phyloP scores from a whole-genome alignment of 495 filamentous ascomycete genomes.

The Talaromyces borbonicus region DNA sequence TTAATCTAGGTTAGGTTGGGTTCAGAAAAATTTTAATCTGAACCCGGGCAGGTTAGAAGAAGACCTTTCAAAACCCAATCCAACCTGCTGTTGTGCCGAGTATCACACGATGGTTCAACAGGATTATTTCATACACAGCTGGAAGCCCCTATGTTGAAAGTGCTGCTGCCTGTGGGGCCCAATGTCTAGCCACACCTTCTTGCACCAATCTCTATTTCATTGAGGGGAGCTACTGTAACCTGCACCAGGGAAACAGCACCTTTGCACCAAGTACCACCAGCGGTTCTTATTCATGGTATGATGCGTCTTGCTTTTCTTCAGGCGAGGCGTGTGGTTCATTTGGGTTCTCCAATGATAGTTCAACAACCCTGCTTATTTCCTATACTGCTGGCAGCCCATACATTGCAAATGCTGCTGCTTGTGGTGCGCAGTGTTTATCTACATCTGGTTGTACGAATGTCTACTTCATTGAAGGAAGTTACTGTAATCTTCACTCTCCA shows the following conservation, averaged over 20 bases:
- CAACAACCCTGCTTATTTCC: neutral
- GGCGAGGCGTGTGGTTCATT: neutral
- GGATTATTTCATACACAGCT: neutral
- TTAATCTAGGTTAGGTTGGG: no score
- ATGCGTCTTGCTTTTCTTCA: neutral
- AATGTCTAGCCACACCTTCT: neutral
- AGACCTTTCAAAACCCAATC: no score
- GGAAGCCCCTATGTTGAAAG: neutral
- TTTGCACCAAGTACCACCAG: neutral
- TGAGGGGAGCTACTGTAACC: neutral
- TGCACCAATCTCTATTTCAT: conserved; percentile 1
- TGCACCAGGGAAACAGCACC: neutral
- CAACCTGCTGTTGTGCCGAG: no score
- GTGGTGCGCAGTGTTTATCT: conserved; percentile 1
- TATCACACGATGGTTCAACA: neutral
- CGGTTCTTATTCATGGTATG: neutral
- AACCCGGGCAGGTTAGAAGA: no score
- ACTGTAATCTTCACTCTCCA: neutral
- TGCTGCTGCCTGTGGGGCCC: neutral
- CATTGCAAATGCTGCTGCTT: neutral
- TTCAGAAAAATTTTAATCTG: no score
- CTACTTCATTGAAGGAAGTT: neutral
- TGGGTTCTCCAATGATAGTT: neutral
- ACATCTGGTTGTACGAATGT: neutral
- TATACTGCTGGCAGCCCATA: neutral